Evolutionary conservation across 1,284 basidiomycete genomes (phyloP), one percentile per base, ranked within the genome.

Genomic region (Pulveroboletus sp.): DNA sequence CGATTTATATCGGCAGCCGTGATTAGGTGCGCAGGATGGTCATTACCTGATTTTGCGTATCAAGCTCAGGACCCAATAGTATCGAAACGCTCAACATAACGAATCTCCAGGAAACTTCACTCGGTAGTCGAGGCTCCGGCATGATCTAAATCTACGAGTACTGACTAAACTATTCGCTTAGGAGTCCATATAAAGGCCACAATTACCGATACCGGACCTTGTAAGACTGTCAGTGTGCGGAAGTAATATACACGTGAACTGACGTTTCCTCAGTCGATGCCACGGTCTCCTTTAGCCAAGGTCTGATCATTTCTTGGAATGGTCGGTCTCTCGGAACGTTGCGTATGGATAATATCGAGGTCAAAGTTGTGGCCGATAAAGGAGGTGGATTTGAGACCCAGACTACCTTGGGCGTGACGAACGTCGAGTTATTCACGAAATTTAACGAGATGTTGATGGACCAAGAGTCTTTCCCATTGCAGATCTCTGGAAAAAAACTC

Each of bases 391-490:
- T 32, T 32, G 75, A 84, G 65, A 65, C 81, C 16, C 72, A 80
- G 39, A 77, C 86, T 7, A 72, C 75, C 7, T 91, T 91, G 64
- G 71, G 76, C 29, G 83, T 92, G 7, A 78, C 81, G 1, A 79
- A 87, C 62, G 78, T 86, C 17, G 76, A 71, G 44, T 80, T 81
- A 56, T 72, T 91, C 54, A 80, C 86, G 29, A 78, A 79, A 36
- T 91, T 91, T 67, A 89, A 89, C 1, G 83, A 82, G 75, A 72
- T 74, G 19, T 71, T 91, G 54, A 76, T 92, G 7, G 88, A 82
- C 1, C 73, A 84, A 60, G 83, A 86, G 62, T 81, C 79, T 15
- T 92, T 92, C 65, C 79, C 84, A 19, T 92, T 89, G 89, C 77
- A 80, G 35, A 90, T 92, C 61, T 77, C 81, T 17, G 85, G 82